Percentiles rank a stretch among this genome's conserved stretches.
phyloP scores from a whole-genome alignment of 2,329 filamentous ascomycete species.

The Hypoxylon sp. region DNA sequence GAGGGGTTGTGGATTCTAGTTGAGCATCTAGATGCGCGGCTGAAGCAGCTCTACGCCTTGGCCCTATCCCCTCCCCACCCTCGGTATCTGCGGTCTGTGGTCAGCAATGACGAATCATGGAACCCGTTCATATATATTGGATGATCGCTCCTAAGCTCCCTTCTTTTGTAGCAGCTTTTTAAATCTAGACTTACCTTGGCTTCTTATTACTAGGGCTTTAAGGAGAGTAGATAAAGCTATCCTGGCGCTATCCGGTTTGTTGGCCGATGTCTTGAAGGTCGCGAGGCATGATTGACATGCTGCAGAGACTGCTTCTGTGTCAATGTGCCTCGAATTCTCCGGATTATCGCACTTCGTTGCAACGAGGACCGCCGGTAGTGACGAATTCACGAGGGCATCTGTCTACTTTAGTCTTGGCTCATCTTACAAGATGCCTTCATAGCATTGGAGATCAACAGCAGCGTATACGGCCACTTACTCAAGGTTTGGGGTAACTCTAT shows the following conservation, averaged over 20 bases:
- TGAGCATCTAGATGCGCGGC: slow-evolving; percentile 71
- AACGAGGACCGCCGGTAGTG: slow-evolving; percentile 82
- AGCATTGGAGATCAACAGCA: background rate
- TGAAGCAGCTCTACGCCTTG: slow-evolving; percentile 70
- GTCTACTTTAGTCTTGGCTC: slow-evolving; percentile 44
- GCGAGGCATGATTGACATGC: slow-evolving; percentile 78
- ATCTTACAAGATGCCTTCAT: background rate
- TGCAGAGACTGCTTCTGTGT: slow-evolving; percentile 72
- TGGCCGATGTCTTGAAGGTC: slow-evolving; percentile 79
- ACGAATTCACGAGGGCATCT: slow-evolving; percentile 81
- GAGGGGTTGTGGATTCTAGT: slow-evolving; percentile 61
- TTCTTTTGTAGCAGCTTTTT: background rate
- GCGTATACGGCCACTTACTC: slow-evolving; percentile 70
- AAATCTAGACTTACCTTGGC: slow-evolving; percentile 71
- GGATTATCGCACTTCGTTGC: slow-evolving; percentile 91
- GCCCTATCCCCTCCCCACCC: slow-evolving; percentile 58
- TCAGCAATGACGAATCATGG: slow-evolving; percentile 13
- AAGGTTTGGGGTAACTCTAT: slow-evolving; percentile 80
- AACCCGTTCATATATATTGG: background rate
- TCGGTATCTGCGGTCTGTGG: slow-evolving; percentile 48
- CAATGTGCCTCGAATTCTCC: slow-evolving; percentile 76
- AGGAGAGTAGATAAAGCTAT: slow-evolving; percentile 82
- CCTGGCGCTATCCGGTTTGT: slow-evolving; percentile 78
- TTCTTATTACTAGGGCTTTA: slow-evolving; percentile 75
- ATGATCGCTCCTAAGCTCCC: background rate